Evolutionary conservation across 805 yeast species (phyloP).

Genomic region (Spencermartinsiella europaea): DNA sequence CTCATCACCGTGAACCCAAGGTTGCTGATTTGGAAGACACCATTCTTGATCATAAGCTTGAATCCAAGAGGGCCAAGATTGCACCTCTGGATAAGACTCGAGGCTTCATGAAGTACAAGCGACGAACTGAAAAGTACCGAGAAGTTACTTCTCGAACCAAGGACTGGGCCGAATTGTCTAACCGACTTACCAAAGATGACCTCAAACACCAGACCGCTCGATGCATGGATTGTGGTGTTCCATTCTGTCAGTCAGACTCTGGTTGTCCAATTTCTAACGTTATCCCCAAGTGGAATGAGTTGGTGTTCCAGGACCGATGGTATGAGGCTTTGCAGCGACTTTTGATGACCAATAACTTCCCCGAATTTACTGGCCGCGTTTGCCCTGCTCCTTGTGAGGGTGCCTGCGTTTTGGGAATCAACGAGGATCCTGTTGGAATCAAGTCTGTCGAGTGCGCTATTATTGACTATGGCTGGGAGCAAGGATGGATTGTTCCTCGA

Average conservation of each 20-base stretch:
- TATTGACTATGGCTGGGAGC: constrained; percentile 91
- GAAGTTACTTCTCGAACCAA: constrained; percentile 65
- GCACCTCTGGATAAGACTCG: constrained; percentile 64
- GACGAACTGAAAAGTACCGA: constrained; percentile 84
- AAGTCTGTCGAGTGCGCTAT: constrained; percentile 94
- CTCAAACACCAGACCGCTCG: constrained; percentile 90
- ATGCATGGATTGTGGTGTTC: constrained; percentile 99
- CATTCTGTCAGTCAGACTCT: constrained; percentile 96
- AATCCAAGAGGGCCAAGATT: constrained; percentile 55
- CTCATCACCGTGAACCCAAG: constrained; percentile 59
- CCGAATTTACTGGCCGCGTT: constrained; percentile 95
- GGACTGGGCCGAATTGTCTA: constrained; percentile 90
- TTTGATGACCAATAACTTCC: constrained; percentile 96
- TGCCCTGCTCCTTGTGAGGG: constrained; percentile 99
- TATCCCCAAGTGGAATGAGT: constrained; percentile 97
- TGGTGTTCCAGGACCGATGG: constrained; percentile 94
- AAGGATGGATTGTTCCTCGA: constrained; percentile 90
- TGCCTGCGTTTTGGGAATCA: constrained; percentile 89
- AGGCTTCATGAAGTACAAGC: constrained; percentile 92
- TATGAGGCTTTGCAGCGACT: constrained; percentile 85
- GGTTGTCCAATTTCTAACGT: constrained; percentile 97
- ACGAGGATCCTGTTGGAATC: constrained; percentile 93
- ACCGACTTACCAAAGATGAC: constrained; percentile 77
- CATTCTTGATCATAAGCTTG: constrained; percentile 60
- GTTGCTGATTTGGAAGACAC: constrained; percentile 88